Percentiles rank a stretch among this genome's conserved stretches.
phyloP scores from a whole-genome alignment of 148 eudicot species.

The Rhododendron kiyosumense region DNA sequence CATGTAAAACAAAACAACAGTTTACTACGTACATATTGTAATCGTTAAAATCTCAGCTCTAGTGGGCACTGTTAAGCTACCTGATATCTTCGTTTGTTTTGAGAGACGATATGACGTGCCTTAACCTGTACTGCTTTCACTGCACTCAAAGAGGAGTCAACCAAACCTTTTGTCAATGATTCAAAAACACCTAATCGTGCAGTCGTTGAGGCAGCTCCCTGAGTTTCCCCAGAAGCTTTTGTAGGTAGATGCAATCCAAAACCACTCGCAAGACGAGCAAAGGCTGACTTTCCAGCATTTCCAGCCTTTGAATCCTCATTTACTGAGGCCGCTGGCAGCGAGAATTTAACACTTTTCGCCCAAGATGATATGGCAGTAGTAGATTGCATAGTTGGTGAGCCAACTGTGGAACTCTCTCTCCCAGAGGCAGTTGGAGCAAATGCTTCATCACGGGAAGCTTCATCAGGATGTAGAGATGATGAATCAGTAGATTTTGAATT shows the following conservation, averaged over 20 bases:
- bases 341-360: conserved; percentile 40
- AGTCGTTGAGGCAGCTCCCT: conserved; percentile 30
- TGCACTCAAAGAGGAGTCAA: conserved; percentile 77
- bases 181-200: conserved; percentile 59
- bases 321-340: conserved; percentile 27
- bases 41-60: not conserved
- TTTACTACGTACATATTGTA: not conserved
- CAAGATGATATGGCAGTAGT: conserved; percentile 42
- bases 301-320: conserved; percentile 38
- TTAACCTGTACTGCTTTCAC: conserved; percentile 94
- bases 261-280: conserved; percentile 67
- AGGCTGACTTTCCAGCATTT: conserved; percentile 41
- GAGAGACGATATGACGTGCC: conserved; percentile 93
- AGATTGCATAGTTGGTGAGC: conserved; percentile 26
- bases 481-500: conserved; percentile 41
- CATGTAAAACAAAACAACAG: not conserved
- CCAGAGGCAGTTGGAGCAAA: conserved; percentile 25
- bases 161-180: conserved; percentile 74
- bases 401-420: conserved; percentile 28
- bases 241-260: conserved; percentile 47
- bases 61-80: conserved; percentile 31
- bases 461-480: conserved; percentile 28
- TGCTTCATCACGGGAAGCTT: conserved; percentile 32
- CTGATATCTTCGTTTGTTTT: conserved; percentile 99
- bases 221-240: conserved; percentile 38